A percentile compares a stretch with the other conserved stretches of the same genome.
Evolutionary conservation across 2,329 filamentous ascomycete genomes (phyloP).

Genomic region (Exophiala spinifera): DNA sequence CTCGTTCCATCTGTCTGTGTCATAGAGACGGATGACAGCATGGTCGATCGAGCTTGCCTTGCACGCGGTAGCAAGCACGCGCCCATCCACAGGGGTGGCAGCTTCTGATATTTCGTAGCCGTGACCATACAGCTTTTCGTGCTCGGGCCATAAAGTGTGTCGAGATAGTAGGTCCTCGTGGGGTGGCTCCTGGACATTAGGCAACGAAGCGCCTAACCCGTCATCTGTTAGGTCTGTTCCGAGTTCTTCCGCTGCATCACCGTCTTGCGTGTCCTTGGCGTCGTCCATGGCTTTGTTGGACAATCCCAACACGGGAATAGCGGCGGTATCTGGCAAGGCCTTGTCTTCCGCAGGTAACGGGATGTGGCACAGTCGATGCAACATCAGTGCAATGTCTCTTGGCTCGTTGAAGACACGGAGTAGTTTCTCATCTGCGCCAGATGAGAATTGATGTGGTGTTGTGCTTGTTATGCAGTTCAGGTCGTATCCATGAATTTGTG

Average conservation of each 20-base stretch:
- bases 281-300: conserved; percentile 88
- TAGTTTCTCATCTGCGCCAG: conserved; percentile 96
- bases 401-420: conserved; percentile 92
- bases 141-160: conserved; percentile 91
- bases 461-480: conserved; percentile 88
- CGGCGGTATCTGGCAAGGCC: conserved; percentile 76
- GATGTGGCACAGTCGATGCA: conserved; percentile 66
- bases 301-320: conserved; percentile 89
- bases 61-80: conserved; percentile 83
- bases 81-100: conserved; percentile 70
- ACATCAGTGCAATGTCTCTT: conserved; percentile 72
- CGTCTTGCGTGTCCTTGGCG: conserved; percentile 37
- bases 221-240: conserved; percentile 41
- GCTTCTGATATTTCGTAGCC: conserved; percentile 94
- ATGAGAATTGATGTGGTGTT: conserved; percentile 74
- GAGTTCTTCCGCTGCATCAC: conserved; percentile 35
- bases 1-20: conserved; percentile 83
- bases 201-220: conserved; percentile 49
- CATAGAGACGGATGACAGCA: conserved; percentile 88
- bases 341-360: conserved; percentile 34
- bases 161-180: conserved; percentile 85
- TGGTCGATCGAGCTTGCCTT: conserved; percentile 90
- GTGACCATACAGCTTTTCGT: conserved; percentile 95
- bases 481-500: conserved; percentile 97
- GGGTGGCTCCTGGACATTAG: conserved; percentile 71